Evolutionary conservation across 2,329 filamentous ascomycete genomes (phyloP).

Genomic region (Arthrobotrys conoides): DNA sequence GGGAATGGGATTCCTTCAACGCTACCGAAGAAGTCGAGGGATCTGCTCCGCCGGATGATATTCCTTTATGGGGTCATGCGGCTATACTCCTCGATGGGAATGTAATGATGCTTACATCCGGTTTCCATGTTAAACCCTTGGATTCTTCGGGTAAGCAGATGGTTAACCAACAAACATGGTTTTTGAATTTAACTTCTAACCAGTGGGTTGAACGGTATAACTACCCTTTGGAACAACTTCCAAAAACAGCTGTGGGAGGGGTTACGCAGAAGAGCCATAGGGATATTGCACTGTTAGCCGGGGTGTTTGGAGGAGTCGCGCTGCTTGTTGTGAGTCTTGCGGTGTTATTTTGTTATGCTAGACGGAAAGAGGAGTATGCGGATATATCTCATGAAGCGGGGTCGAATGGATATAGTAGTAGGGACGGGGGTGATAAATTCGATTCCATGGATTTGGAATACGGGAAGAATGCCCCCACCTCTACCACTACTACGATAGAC

Average conservation of each 20-base stretch:
- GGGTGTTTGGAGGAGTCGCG: constrained; percentile 52
- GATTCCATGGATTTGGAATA: constrained; percentile 53
- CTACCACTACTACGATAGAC: not conserved
- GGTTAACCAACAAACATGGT: constrained; percentile 63
- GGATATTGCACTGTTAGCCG: constrained; percentile 60
- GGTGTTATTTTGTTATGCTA: constrained; percentile 61
- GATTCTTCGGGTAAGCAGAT: constrained; percentile 66
- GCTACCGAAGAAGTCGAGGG: constrained; percentile 64
- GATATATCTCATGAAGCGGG: constrained; percentile 36
- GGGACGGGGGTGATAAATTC: constrained; percentile 27
- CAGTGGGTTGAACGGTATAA: constrained; percentile 68
- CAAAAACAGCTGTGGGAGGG: constrained; percentile 31
- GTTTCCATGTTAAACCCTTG: constrained; percentile 71
- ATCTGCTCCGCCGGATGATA: constrained; percentile 67
- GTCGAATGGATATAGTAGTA: not conserved
- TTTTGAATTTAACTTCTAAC: constrained; percentile 74
- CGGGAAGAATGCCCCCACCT: constrained; percentile 34
- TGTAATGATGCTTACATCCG: constrained; percentile 78
- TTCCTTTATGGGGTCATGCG: constrained; percentile 76
- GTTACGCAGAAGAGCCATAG: constrained; percentile 23
- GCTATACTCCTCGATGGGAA: constrained; percentile 76
- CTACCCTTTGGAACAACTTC: constrained; percentile 30
- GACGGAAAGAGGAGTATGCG: constrained; percentile 42
- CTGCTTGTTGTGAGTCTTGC: constrained; percentile 41
- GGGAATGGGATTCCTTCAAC: constrained; percentile 78